Evolutionary conservation across 2,329 filamentous ascomycete genomes (phyloP), one percentile per base, ranked within the genome.

Genomic region (Colletotrichum tamarilloi): DNA sequence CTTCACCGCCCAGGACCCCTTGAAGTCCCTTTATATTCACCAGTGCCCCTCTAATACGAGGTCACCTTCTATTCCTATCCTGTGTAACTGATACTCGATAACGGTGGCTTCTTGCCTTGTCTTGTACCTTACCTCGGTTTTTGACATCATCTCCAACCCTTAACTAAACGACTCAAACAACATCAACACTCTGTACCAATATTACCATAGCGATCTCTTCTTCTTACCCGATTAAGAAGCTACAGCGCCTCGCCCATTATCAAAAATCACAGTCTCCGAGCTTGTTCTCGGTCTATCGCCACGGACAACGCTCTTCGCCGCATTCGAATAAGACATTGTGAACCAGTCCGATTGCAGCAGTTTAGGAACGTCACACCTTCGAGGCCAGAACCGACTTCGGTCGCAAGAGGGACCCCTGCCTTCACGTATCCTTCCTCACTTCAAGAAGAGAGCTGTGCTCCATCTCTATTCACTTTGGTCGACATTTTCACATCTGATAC

Each of bases 301-400:
- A 73, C 71, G 58, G 28, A 71, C 24, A 73, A 62, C 58, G 52
- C 58, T 22, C 28, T 53, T 53, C 55, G 56, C 71, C 71, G 71
- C 67, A 71, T 73, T 62, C 67, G 71, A 71, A 28, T 30, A 42
- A 69, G 12, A 24, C 49, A 66, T 26, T 19, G 22, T 57, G 28
- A 57, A 65, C 26, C 24, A 42, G 24, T 56, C 24, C 46, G 46
- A 56, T 63, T 62, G 60, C 62, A 65, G 60, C 58, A 30, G 22
- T 62, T 22, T 5, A 35, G 9, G 60, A 38, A 71, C 62, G 28
- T 65, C 62, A 70, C 46, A 56, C 16, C n/a, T 30, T 24, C 49
- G 56, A 16, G 8, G 16, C 12, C 14, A 24, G 42, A 52, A 55
- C 26, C 55, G 22, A 64, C 28, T 56, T 58, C 28, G 59, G 35